These are phyloP conservation scores for Sarocladium strictum DNA, from an alignment of 2,329 filamentous ascomycete genomes.

Conservation along the genomic window DNA sequence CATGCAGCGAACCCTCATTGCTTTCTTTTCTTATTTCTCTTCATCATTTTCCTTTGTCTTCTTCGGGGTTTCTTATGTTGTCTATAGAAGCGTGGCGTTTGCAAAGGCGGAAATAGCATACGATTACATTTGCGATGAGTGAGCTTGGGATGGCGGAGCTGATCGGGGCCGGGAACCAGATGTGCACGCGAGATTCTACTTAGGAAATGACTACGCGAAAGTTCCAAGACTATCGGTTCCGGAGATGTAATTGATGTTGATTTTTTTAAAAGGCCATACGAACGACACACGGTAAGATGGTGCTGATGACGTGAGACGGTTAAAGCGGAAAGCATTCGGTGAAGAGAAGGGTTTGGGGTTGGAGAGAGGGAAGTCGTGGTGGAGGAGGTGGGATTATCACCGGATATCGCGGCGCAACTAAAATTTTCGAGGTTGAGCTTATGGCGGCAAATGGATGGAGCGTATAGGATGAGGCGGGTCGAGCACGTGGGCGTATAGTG, in stretches of 20 bases:
- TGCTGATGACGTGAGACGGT: not conserved
- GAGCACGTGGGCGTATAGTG: not conserved
- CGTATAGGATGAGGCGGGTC: not conserved
- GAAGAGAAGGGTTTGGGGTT: not conserved
- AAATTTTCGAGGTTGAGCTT: not conserved
- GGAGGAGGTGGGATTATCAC: not conserved
- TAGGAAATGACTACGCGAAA: not conserved
- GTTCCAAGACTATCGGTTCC: too few species aligned
- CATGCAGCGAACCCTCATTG: not conserved
- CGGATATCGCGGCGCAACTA: constrained; percentile 1
- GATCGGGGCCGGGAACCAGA: too few species aligned
- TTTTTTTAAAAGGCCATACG: too few species aligned
- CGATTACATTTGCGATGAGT: not conserved
- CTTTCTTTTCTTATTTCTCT: not conserved
- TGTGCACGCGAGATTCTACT: not conserved
- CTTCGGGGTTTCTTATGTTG: not conserved
- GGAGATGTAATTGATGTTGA: too few species aligned
- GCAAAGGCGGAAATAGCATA: not conserved
- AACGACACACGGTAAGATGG: too few species aligned
- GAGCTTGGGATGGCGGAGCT: not conserved
- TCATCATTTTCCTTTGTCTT: not conserved
- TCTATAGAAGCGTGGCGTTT: constrained; percentile 6
- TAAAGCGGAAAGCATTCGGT: not conserved
- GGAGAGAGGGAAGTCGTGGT: not conserved
- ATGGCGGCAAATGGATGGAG: not conserved